Percentiles rank a stretch among this genome's conserved stretches.
Conservation (phyloP, 208 protist species). For the Crithidia acanthocephali region DNA sequence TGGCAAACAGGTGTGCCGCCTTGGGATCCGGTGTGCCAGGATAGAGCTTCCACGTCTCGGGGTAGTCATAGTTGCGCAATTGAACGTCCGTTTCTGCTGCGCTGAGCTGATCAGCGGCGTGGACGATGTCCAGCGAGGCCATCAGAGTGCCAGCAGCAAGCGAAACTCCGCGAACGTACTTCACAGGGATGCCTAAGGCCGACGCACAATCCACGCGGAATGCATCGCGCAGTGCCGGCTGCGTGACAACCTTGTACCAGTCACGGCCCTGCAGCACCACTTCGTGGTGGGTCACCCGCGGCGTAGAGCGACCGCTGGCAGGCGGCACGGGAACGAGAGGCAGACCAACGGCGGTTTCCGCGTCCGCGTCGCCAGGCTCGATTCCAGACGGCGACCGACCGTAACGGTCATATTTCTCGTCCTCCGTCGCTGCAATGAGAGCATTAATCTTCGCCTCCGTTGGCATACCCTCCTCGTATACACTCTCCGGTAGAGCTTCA, state of each 20-base stretch:
- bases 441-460: not conserved
- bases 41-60: slow-evolving; percentile 34
- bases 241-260: slow-evolving; percentile 9
- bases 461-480: no score
- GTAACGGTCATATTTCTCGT: not conserved
- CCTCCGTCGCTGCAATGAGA: not conserved
- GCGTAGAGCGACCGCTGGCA: not conserved
- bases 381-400: not conserved
- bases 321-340: not conserved
- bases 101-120: slow-evolving; percentile 8
- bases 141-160: slow-evolving; percentile 29
- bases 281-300: slow-evolving; percentile 1
- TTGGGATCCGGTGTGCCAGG: slow-evolving; percentile 3
- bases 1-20: not conserved
- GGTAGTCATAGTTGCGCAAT: slow-evolving; percentile 31
- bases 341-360: not conserved
- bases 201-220: slow-evolving; percentile 42
- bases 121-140: slow-evolving; percentile 33
- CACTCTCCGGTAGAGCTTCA: no score
- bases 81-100: slow-evolving; percentile 6
- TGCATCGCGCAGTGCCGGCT: not conserved
- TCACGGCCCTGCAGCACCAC: slow-evolving; percentile 12
- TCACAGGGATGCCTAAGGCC: slow-evolving; percentile 23
- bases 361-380: not conserved
- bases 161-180: slow-evolving; percentile 21